phyloP scores from a whole-genome alignment of 2,329 filamentous ascomycete species.

The Leptographium radiaticola region DNA sequence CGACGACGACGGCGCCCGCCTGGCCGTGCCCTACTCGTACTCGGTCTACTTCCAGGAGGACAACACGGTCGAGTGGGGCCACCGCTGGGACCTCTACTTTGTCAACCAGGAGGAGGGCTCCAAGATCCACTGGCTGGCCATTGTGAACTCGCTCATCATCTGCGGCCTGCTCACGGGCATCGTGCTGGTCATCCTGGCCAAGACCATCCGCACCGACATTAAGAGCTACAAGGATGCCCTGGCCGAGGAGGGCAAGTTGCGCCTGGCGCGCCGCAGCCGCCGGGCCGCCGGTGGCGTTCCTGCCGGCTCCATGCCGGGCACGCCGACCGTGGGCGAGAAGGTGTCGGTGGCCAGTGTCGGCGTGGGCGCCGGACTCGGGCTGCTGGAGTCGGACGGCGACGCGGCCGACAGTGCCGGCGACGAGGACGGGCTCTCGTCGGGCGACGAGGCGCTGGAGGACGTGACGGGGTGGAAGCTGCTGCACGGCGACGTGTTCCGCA shows the following conservation, averaged over 20 bases:
- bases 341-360: conserved; percentile 15
- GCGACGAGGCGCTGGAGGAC: conserved; percentile 66
- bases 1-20: conserved; percentile 48
- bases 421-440: conserved; percentile 39
- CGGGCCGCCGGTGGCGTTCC: conserved; percentile 14
- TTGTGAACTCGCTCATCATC: conserved; percentile 77
- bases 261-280: conserved; percentile 33
- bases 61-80: conserved; percentile 65
- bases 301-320: conserved; percentile 16
- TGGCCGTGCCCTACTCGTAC: conserved; percentile 75
- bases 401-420: conserved; percentile 25
- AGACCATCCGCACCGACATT: conserved; percentile 67
- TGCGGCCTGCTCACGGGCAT: conserved; percentile 65
- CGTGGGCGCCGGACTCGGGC: conserved; percentile 12
- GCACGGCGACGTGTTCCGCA: conserved; percentile 76
- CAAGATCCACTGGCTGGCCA: conserved; percentile 77
- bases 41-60: conserved; percentile 85
- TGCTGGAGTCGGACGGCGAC: conserved; percentile 40
- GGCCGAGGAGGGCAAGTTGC: conserved; percentile 53
- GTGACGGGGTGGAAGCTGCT: conserved; percentile 79
- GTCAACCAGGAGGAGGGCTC: conserved; percentile 73
- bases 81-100: conserved; percentile 82
- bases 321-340: conserved; percentile 34
- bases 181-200: conserved; percentile 67
- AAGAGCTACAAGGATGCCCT: conserved; percentile 56